Conservation (phyloP, 495 filamentous ascomycete genomes). For the Aspergillus steynii region DNA sequence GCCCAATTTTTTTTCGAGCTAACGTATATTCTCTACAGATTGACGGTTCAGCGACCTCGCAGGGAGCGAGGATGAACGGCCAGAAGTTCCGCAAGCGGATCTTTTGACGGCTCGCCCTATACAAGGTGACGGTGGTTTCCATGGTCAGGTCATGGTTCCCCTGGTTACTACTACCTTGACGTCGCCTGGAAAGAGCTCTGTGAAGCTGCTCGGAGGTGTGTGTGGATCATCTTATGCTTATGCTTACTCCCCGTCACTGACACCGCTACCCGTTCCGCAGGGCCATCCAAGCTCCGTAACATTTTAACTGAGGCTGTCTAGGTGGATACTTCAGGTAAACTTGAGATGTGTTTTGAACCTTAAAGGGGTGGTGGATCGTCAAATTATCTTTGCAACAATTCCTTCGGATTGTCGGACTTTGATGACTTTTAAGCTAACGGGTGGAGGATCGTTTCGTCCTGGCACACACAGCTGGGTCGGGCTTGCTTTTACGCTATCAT, state of each 20-base stretch:
- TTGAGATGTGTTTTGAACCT: slow-evolving; percentile 30
- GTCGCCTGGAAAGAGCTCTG: slow-evolving; percentile 34
- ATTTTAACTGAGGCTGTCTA: slow-evolving; percentile 33
- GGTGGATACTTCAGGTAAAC: slow-evolving; percentile 25
- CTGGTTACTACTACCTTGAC: slow-evolving; percentile 28
- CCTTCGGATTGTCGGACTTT: slow-evolving; percentile 3
- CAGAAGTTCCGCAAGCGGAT: slow-evolving; percentile 65
- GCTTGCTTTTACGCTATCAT: slow-evolving; percentile 16
- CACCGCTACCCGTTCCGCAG: slow-evolving; percentile 17
- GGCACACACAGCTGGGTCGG: neutral
- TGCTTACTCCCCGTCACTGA: neutral
- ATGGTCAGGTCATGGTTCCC: slow-evolving; percentile 37
- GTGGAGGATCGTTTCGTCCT: slow-evolving; percentile 22
- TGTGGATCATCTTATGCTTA: neutral
- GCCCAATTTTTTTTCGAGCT: slow-evolving; percentile 1
- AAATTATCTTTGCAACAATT: neutral
- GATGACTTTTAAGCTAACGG: slow-evolving; percentile 25
- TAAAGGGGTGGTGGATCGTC: slow-evolving; percentile 33
- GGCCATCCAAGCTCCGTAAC: slow-evolving; percentile 49
- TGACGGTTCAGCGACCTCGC: slow-evolving; percentile 93
- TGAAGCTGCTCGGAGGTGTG: slow-evolving; percentile 44
- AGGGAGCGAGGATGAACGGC: slow-evolving; percentile 78
- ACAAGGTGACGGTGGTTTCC: slow-evolving; percentile 39
- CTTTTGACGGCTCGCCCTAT: slow-evolving; percentile 60
- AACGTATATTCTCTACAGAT: slow-evolving; percentile 51